phyloP scores from a whole-genome alignment of 768 basidiomycete species.

The Daedaleopsis sinensis region DNA sequence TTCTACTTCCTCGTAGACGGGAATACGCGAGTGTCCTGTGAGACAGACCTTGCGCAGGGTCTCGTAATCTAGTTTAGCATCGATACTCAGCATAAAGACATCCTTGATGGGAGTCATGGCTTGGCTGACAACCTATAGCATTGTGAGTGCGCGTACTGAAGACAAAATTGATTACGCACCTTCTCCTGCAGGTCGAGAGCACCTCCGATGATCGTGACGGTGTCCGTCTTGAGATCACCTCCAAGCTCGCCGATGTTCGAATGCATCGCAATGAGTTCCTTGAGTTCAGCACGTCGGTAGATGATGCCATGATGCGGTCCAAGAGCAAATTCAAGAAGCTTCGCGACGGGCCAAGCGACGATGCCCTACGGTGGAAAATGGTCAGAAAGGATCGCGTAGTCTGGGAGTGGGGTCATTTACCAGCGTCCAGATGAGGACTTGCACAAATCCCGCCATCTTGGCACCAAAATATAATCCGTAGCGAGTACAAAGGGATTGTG shows the following conservation, averaged over 20 bases:
- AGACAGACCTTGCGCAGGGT: constrained; percentile 75
- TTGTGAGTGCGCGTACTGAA: background rate
- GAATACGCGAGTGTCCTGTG: constrained; percentile 85
- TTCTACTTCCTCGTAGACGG: constrained; percentile 86
- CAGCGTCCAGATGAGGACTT: constrained; percentile 65
- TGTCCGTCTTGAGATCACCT: constrained; percentile 85
- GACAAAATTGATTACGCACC: constrained; percentile 33
- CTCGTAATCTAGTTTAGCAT: constrained; percentile 80
- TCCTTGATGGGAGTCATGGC: constrained; percentile 82
- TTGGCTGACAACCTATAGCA: constrained; percentile 29
- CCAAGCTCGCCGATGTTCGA: constrained; percentile 71
- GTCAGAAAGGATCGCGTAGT: no score
- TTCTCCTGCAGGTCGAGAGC: constrained; percentile 90
- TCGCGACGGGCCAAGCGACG: constrained; percentile 85
- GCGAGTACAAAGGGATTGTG: constrained; percentile 89
- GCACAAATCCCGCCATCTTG: constrained; percentile 77
- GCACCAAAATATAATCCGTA: constrained; percentile 89
- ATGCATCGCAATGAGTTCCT: constrained; percentile 91
- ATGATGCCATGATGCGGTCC: constrained; percentile 91
- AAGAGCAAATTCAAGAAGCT: constrained; percentile 74
- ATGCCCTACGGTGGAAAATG: constrained; percentile 50
- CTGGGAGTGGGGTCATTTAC: constrained; percentile 36
- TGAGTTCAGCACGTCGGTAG: constrained; percentile 80
- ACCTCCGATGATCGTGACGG: constrained; percentile 87
- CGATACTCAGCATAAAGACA: constrained; percentile 89